phyloP scores from a whole-genome alignment of 345 rosid species.

The Turritis glabra region DNA sequence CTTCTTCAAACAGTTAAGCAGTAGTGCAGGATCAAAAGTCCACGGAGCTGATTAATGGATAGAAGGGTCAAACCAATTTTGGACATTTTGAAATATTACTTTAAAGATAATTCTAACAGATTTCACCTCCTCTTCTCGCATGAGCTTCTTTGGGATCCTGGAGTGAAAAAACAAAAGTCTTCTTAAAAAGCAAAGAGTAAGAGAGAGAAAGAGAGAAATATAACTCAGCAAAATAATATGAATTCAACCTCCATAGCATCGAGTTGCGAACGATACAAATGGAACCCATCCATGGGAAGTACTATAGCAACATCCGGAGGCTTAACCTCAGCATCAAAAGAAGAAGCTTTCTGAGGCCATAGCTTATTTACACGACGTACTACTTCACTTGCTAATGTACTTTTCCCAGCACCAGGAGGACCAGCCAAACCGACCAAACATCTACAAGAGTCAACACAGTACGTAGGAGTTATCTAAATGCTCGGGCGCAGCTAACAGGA shows the following conservation, averaged over 20 bases:
- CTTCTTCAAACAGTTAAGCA: slow-evolving; percentile 71
- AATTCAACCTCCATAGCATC: slow-evolving; percentile 89
- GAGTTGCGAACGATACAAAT: slow-evolving; percentile 80
- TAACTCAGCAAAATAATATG: neutral
- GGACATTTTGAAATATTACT: slow-evolving; percentile 4
- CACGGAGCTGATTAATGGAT: slow-evolving; percentile 72
- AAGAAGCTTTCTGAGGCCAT: slow-evolving; percentile 70
- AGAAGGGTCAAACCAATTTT: slow-evolving; percentile 26
- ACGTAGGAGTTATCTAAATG: neutral
- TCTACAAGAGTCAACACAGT: slow-evolving; percentile 46
- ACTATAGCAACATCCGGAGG: slow-evolving; percentile 76
- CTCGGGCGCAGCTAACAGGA: neutral
- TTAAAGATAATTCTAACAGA: slow-evolving; percentile 21
- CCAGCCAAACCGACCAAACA: slow-evolving; percentile 84
- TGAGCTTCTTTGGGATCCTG: slow-evolving; percentile 94
- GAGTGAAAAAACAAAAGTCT: neutral
- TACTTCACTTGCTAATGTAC: slow-evolving; percentile 78
- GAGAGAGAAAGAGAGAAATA: neutral
- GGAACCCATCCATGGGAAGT: slow-evolving; percentile 97
- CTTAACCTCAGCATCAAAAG: slow-evolving; percentile 63
- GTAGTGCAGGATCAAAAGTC: slow-evolving; percentile 72
- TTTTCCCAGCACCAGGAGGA: slow-evolving; percentile 97
- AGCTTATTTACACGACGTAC: slow-evolving; percentile 60
- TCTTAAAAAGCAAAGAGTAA: slow-evolving; percentile 9
- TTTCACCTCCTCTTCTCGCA: slow-evolving; percentile 97